Conservation (phyloP, 805 yeast species). For the Teunomyces atbi region DNA sequence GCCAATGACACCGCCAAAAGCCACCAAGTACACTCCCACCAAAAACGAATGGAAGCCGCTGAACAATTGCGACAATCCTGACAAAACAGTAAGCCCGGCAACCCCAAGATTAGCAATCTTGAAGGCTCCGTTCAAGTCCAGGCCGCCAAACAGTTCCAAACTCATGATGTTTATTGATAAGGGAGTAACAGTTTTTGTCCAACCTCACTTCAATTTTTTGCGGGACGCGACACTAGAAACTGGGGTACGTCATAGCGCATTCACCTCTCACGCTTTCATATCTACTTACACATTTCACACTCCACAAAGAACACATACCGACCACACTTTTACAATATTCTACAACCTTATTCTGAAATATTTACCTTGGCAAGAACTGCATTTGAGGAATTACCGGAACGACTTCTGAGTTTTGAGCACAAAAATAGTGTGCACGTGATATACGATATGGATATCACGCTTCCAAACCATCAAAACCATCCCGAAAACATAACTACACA, state of each 20-base stretch:
- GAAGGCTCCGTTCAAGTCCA: constrained; percentile 46
- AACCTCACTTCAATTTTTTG: neutral
- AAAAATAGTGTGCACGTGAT: constrained; percentile 16
- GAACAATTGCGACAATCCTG: constrained; percentile 51
- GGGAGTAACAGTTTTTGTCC: neutral
- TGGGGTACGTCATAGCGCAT: neutral
- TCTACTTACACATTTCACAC: too few species aligned
- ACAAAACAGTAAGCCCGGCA: constrained; percentile 50
- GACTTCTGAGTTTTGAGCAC: too few species aligned
- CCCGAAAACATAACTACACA: neutral
- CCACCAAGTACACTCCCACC: constrained; percentile 56
- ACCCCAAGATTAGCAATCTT: constrained; percentile 54
- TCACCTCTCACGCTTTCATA: too few species aligned
- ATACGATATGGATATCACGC: constrained; percentile 21
- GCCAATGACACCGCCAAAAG: constrained; percentile 54
- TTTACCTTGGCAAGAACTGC: too few species aligned
- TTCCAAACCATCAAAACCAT: neutral
- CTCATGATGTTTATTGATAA: constrained; percentile 28
- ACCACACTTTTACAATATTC: too few species aligned
- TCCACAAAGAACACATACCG: too few species aligned
- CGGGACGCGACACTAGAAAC: neutral
- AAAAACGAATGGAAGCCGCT: constrained; percentile 52
- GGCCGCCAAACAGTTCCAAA: constrained; percentile 42
- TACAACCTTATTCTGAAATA: too few species aligned
- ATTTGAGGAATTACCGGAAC: too few species aligned